Evolutionary conservation across 441 rosid species (phyloP).

Genomic region (Omphalea diandra): DNA sequence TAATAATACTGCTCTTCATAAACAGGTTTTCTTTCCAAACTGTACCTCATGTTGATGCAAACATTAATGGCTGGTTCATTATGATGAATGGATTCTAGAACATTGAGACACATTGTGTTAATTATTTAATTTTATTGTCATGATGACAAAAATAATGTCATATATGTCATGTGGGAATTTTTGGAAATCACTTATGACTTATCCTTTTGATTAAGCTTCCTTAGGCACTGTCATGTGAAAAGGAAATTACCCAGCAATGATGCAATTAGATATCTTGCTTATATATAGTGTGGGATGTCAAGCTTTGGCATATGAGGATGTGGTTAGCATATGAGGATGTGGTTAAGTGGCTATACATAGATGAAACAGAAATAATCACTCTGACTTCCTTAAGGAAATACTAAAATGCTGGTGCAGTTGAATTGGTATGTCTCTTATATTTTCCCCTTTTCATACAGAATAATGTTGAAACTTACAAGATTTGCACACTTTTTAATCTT

Average conservation of each 20-base stretch:
- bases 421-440: not conserved
- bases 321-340: no score
- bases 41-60: not conserved
- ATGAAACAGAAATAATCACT: not conserved
- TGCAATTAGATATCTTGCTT: not conserved
- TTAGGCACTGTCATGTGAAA: not conserved
- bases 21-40: slow-evolving; percentile 32
- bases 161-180: not conserved
- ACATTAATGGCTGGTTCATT: not conserved
- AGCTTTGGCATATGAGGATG: not conserved
- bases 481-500: not conserved
- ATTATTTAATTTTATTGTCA: not conserved
- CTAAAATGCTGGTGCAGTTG: not conserved
- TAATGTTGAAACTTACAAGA: not conserved
- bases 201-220: not conserved
- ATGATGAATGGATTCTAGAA: not conserved
- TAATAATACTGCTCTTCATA: slow-evolving; percentile 26
- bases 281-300: not conserved
- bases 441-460: not conserved
- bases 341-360: not conserved
- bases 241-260: not conserved
- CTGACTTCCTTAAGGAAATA: not conserved
- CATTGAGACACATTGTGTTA: not conserved
- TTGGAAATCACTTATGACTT: not conserved
- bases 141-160: not conserved